Evolutionary conservation across 1,284 basidiomycete species (phyloP), one percentile per base, ranked within the genome.

Genomic region (Pascua guehoae): DNA sequence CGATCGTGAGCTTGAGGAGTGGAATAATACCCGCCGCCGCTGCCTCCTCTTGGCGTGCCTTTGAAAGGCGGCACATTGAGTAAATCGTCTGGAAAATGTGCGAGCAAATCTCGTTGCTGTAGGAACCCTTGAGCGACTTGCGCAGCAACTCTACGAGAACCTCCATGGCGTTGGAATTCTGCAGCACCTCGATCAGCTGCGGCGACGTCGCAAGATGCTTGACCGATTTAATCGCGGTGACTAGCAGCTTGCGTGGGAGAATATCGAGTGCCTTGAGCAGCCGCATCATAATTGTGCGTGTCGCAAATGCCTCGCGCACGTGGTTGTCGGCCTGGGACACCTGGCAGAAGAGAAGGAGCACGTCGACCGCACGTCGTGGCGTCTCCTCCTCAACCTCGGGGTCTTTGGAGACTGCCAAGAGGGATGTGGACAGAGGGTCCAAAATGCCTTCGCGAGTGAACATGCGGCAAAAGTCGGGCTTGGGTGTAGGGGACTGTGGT

Each of bases 401-500:
- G 16, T 84, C 83, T 4, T 84, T 83, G 81, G 94, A 88, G 54
- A 97, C 89, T 65, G 90, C 89, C 53, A 95, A 80, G 42, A 98
- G 77, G 0, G 94, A 93, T 0, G 88, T 87, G 0, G 93, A 92
- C 1, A 98, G 79, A 0, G 95, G 95, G 65, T 97, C 94, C 41
- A 97, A 81, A 7, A 98, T 81, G 15, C 94, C 94, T 76, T 97
- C 95, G 24, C 91, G 85, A 38, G 96, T 92, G 78, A 98, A 94
- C 89, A 98, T 96, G 15, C 95, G 85, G 72, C 94, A 98, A 72
- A 98, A 97, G 76, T 98, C 95, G 71, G 95, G 97, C 69, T 96
- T 91, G 9, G 93, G 94, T 9, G 93, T 96, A 1, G 94, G 91
- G 50, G 89, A 92, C 76, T 94, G 54, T 4, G 10, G 48, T 55